Conservation (phyloP, 148 eudicot genomes). For the Arctostaphylos glauca region DNA sequence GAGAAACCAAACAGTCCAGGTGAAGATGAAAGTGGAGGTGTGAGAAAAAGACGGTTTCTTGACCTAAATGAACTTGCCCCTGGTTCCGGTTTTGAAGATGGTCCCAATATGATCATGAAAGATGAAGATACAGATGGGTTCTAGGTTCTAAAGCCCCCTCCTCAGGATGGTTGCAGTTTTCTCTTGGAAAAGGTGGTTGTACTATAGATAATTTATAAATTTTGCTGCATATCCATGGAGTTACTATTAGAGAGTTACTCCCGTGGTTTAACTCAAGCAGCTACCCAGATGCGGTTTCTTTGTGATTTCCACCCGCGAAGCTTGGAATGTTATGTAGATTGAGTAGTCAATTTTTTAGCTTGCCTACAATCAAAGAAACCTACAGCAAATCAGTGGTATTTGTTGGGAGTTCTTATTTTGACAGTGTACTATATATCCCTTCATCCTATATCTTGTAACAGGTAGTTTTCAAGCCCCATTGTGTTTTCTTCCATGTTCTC, state of each 20-base stretch:
- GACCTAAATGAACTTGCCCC: slow-evolving; percentile 93
- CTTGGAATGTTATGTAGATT: slow-evolving; percentile 25
- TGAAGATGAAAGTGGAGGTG: slow-evolving; percentile 43
- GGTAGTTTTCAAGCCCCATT: slow-evolving; percentile 13
- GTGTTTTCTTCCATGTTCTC: slow-evolving; percentile 11
- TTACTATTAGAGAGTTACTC: slow-evolving; percentile 14
- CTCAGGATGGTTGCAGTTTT: background rate
- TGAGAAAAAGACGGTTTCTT: slow-evolving; percentile 57
- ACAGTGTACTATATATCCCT: slow-evolving; percentile 31
- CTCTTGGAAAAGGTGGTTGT: slow-evolving; percentile 12
- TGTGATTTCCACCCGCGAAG: slow-evolving; percentile 17
- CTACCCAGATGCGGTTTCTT: slow-evolving; percentile 21
- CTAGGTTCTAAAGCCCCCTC: slow-evolving; percentile 24
- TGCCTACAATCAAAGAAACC: slow-evolving; percentile 16
- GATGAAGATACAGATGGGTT: slow-evolving; percentile 50
- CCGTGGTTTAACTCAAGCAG: slow-evolving; percentile 16
- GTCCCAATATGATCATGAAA: slow-evolving; percentile 52
- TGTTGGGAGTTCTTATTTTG: slow-evolving; percentile 17
- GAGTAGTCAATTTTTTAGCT: slow-evolving; percentile 30
- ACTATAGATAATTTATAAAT: slow-evolving; percentile 18
- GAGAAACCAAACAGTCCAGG: slow-evolving; percentile 35
- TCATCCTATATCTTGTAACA: slow-evolving; percentile 24
- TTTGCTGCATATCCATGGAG: slow-evolving; percentile 18
- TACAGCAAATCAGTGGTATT: slow-evolving; percentile 18
- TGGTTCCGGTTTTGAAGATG: slow-evolving; percentile 80